Percentiles rank a stretch among this genome's conserved stretches.
These are phyloP conservation scores for Geotrichum histeridarum DNA, from an alignment of 1,139 yeast species.

Conservation along the genomic window DNA sequence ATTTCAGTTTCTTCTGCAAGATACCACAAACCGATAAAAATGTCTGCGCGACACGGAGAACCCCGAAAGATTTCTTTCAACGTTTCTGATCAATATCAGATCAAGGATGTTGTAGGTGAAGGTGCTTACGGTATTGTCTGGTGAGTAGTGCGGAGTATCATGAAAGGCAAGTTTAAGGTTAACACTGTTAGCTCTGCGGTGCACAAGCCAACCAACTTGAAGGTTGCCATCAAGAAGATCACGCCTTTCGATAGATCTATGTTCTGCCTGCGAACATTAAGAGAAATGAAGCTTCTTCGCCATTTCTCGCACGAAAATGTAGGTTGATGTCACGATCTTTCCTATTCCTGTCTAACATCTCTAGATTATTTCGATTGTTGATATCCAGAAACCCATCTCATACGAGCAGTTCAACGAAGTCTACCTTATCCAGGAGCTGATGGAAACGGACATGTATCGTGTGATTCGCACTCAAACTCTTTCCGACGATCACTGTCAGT, in stretches of 20 bases:
- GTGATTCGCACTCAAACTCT: constrained; percentile 82
- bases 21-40: neutral
- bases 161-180: neutral
- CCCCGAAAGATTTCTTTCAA: constrained; percentile 64
- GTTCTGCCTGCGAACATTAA: constrained; percentile 82
- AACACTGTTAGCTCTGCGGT: constrained; percentile 53
- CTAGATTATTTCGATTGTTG: constrained; percentile 72
- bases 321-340: constrained; percentile 10
- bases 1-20: neutral
- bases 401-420: constrained; percentile 79
- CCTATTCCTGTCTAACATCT: neutral
- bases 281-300: constrained; percentile 82
- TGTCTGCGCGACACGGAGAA: constrained; percentile 1
- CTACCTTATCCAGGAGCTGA: constrained; percentile 85
- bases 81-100: constrained; percentile 81
- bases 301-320: constrained; percentile 84
- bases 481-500: constrained; percentile 89
- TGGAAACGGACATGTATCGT: constrained; percentile 92
- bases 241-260: constrained; percentile 89
- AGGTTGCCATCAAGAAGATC: constrained; percentile 91
- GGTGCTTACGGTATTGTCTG: constrained; percentile 99
- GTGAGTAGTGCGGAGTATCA: constrained; percentile 1
- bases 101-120: constrained; percentile 83
- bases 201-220: constrained; percentile 80
- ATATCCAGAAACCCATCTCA: constrained; percentile 79